Evolutionary conservation across 2,329 filamentous ascomycete species (phyloP), one percentile per base, ranked within the genome.

Genomic region (Drechslera avenae): DNA sequence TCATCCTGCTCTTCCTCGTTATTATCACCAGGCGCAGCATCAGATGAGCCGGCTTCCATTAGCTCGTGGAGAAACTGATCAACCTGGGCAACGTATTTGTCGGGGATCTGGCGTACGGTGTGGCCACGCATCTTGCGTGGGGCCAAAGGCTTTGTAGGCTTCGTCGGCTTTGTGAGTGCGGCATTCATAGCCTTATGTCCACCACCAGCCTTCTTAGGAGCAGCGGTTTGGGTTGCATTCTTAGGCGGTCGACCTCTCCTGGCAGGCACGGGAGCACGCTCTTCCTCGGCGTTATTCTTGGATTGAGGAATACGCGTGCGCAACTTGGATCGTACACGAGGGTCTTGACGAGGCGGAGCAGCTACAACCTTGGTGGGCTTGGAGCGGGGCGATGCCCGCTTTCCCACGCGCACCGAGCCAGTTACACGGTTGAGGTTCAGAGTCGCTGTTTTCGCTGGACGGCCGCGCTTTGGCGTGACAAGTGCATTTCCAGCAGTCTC

Each of bases 91-190:
- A 52, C 3, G 30, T 59, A 64, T 42, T 56, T 64, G 39, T 69
- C 63, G 1, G 63, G 62, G 7, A 71, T 55, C n/a, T 69, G 63
- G n/a, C 68, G 33, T 1, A 52, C 28, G 1, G 64, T 66, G 44
- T 60, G 60, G 19, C 67, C 66, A 14, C 64, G 57, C 32, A 62
- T 58, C 50, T 68, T 68, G 37, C 66, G 66, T 28, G 64, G 58
- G 19, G 42, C 60, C 3, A 26, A 19, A 4, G 39, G 26, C 32
- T 49, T 49, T 9, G 17, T 37, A 13, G 47, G 26, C 32, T 49
- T 49, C 9, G 17, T 37, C 10, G 47, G 31, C 37, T 57, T 60
- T 7, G 30, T 35, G 6, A 48, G 39, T 9, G 46, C 51, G 16
- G 49, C 36, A 26, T 57, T 52, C 12, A 32, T 35, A 21, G 50